phyloP scores from a whole-genome alignment of 306 rosid genomes.

The Nissolia schottii region DNA sequence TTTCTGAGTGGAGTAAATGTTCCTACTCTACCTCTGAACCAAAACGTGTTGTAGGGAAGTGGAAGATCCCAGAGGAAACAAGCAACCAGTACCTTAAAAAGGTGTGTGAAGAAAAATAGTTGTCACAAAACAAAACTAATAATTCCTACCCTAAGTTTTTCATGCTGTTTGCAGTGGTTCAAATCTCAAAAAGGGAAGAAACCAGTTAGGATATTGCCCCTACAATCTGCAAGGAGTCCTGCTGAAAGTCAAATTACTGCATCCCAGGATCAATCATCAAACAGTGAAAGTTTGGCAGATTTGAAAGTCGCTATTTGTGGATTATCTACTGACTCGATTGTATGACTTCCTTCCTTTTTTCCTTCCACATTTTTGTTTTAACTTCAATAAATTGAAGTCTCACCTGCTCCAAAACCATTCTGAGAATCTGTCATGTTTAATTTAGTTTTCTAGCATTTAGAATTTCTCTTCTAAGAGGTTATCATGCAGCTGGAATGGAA shows the following conservation, averaged over 20 bases:
- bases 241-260: constrained; percentile 42
- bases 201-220: constrained; percentile 70
- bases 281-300: constrained; percentile 54
- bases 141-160: constrained; percentile 19
- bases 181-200: constrained; percentile 76
- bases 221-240: constrained; percentile 35
- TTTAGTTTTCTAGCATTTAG: constrained; percentile 21
- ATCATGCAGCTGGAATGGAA: constrained; percentile 75
- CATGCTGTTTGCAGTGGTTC: constrained; percentile 73
- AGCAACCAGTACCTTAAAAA: constrained; percentile 64
- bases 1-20: constrained; percentile 92
- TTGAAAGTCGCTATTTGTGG: constrained; percentile 70
- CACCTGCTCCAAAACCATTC: neutral
- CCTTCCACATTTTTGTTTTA: neutral
- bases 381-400: neutral
- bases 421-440: neutral
- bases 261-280: constrained; percentile 46
- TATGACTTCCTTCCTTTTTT: constrained; percentile 33
- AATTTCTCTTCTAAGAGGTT: constrained; percentile 19
- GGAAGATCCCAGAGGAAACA: constrained; percentile 84
- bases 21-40: constrained; percentile 71
- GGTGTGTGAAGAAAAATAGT: constrained; percentile 36
- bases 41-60: constrained; percentile 61
- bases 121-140: neutral
- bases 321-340: constrained; percentile 56